A percentile compares a stretch with the other conserved stretches of the same genome.
Conservation (phyloP, 2,329 filamentous ascomycete species). For the Phaeophleospora eucalypticola region DNA sequence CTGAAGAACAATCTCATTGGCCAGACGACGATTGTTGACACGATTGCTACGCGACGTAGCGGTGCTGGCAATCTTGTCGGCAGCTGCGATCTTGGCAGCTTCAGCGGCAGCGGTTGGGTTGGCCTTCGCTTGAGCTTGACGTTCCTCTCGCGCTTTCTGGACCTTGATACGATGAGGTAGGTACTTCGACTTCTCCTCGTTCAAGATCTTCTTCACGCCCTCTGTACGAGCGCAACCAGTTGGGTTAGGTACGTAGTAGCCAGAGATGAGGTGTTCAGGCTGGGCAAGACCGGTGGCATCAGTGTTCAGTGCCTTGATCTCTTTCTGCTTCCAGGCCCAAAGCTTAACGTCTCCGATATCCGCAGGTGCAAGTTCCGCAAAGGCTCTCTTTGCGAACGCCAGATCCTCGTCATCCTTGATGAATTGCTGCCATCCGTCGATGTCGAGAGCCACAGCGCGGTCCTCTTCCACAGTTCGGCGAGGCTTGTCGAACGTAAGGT, state of each 20-base stretch:
- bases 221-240: conserved; percentile 88
- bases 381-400: conserved; percentile 50
- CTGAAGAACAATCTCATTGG: conserved; percentile 92
- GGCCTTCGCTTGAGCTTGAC: conserved; percentile 70
- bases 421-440: conserved; percentile 66
- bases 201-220: conserved; percentile 89
- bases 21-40: conserved; percentile 89
- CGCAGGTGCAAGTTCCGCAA: conserved; percentile 45
- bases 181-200: conserved; percentile 97
- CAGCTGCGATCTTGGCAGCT: conserved; percentile 58
- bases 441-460: conserved; percentile 58
- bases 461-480: conserved; percentile 65
- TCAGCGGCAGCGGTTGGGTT: conserved; percentile 61
- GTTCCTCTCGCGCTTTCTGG: conserved; percentile 82
- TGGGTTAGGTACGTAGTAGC: conserved; percentile 77
- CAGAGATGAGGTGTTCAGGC: conserved; percentile 53
- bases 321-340: conserved; percentile 69
- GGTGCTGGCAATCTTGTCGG: conserved; percentile 77
- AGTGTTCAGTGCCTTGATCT: conserved; percentile 65
- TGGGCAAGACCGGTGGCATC: conserved; percentile 53
- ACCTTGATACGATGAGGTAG: conserved; percentile 96
- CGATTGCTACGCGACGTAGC: conserved; percentile 90
- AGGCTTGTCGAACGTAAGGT: conserved; percentile 56
- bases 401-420: conserved; percentile 68
- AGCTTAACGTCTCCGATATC: conserved; percentile 55